phyloP scores from a whole-genome alignment of 352 stramenopile genomes.

The Globisporangium alternatum region DNA sequence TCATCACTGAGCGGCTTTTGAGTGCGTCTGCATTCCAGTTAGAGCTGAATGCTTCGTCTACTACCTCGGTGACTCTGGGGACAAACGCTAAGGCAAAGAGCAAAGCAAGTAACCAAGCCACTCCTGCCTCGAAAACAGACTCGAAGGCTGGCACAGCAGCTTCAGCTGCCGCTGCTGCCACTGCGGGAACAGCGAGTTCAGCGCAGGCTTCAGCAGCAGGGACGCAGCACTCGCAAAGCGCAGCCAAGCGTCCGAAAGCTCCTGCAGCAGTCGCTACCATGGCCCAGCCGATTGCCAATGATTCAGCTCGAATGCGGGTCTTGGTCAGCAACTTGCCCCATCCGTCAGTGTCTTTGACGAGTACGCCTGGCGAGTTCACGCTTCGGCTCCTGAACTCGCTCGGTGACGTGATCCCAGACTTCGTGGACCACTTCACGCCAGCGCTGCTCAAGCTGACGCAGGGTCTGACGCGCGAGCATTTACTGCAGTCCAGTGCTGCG shows the following conservation, averaged over 20 bases:
- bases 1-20: conserved; percentile 77
- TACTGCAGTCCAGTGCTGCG: conserved; percentile 51
- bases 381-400: conserved; percentile 67
- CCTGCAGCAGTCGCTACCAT: conserved; percentile 20
- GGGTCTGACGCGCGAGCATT: conserved; percentile 79
- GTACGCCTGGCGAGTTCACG: conserved; percentile 67
- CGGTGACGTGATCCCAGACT: conserved; percentile 52
- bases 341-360: conserved; percentile 33
- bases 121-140: conserved; percentile 11
- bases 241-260: conserved; percentile 42
- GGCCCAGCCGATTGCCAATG: conserved; percentile 51
- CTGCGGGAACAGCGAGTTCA: conserved; percentile 19
- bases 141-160: conserved; percentile 7
- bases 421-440: conserved; percentile 76
- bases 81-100: conserved; percentile 16
- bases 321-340: conserved; percentile 48
- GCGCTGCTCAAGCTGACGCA: conserved; percentile 82
- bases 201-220: not conserved
- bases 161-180: not conserved
- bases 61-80: conserved; percentile 1
- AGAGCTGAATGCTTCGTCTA: conserved; percentile 29
- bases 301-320: conserved; percentile 51
- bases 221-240: conserved; percentile 8
- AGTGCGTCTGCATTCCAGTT: conserved; percentile 64
- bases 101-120: conserved; percentile 7